Conservation (phyloP, 31 red algal species). For the Asparagopsis taxiformis region DNA sequence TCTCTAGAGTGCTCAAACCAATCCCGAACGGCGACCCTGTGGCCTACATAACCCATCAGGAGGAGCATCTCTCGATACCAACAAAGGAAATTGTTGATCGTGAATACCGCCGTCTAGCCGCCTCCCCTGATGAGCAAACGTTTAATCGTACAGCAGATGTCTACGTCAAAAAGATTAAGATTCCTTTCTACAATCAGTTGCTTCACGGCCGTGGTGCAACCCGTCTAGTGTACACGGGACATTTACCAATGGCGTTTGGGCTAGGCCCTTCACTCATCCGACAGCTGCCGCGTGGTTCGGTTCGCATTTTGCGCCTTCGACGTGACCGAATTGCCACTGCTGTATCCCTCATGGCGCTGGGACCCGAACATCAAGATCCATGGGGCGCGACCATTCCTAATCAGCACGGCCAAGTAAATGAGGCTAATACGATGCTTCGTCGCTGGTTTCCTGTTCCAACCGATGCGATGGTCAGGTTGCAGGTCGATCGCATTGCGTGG, state of each 20-base stretch:
- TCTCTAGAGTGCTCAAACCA: slow-evolving; percentile 19
- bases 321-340: slow-evolving; percentile 56
- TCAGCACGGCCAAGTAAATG: background rate
- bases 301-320: slow-evolving; percentile 53
- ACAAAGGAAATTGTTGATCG: slow-evolving; percentile 31
- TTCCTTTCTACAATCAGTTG: slow-evolving; percentile 34
- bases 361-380: slow-evolving; percentile 51
- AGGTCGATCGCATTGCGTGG: slow-evolving; percentile 22
- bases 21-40: background rate
- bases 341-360: slow-evolving; percentile 68
- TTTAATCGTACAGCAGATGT: slow-evolving; percentile 16
- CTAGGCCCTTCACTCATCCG: slow-evolving; percentile 22
- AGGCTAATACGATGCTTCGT: background rate
- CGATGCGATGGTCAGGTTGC: slow-evolving; percentile 33
- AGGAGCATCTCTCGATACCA: slow-evolving; percentile 27
- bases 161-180: slow-evolving; percentile 18
- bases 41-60: slow-evolving; percentile 46
- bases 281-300: slow-evolving; percentile 20
- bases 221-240: slow-evolving; percentile 56
- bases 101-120: slow-evolving; percentile 52
- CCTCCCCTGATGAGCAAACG: background rate
- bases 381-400: slow-evolving; percentile 30
- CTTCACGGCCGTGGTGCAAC: background rate
- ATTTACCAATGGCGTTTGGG: slow-evolving; percentile 65
- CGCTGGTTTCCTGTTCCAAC: slow-evolving; percentile 52